Evolutionary conservation across 2,329 filamentous ascomycete species (phyloP), one percentile per base, ranked within the genome.

Genomic region (Colletotrichum destructivum): DNA sequence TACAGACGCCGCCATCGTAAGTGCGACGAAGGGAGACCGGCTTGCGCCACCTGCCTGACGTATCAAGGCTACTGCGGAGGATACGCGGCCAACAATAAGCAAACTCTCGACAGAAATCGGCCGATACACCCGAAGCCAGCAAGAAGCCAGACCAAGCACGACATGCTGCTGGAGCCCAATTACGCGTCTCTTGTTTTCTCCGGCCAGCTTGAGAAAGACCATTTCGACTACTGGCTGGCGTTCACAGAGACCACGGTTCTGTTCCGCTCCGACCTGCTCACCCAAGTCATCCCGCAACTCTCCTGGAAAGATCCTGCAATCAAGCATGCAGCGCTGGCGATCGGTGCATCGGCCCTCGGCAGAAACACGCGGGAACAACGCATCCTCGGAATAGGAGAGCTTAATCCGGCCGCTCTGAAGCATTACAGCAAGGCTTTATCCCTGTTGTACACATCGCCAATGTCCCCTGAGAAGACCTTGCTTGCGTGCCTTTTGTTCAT

Each of bases 341-440:
- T 84, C 8, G 82, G 82, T 0, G 82, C 82, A 3, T 64, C 64
- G 1, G 69, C 57, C 15, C 35, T 69, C 4, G 40, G 52, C 8
- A 21, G 55, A 4, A 55, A n/a, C 7, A 67, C 64, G 3, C 64
- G 65, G 9, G 56, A 71, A 31, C 69, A 57, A 23, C 52, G 67
- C 21, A 21, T 66, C 12, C 47, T 59, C 1, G 67, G 67, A 4
- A 64, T 40, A 13, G 67, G 67, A 7, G 56, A 21, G 7, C 55
- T 62, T 49, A 80, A 83, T 47, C 73, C 82, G 46, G 82, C 83
- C 52, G 81, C 82, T 35, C 78, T 84, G 38, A 74, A 77, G 26
- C 82, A 82, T 64, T 84, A 84, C 61, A 83, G 82, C 51, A 79
- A 83, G 61, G 82, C 82, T 2, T 72, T 84, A 12, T 80, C 80